Percentiles rank a stretch among this genome's conserved stretches.
Evolutionary conservation across 1,139 yeast genomes (phyloP).

Genomic region (Pichia terricola): DNA sequence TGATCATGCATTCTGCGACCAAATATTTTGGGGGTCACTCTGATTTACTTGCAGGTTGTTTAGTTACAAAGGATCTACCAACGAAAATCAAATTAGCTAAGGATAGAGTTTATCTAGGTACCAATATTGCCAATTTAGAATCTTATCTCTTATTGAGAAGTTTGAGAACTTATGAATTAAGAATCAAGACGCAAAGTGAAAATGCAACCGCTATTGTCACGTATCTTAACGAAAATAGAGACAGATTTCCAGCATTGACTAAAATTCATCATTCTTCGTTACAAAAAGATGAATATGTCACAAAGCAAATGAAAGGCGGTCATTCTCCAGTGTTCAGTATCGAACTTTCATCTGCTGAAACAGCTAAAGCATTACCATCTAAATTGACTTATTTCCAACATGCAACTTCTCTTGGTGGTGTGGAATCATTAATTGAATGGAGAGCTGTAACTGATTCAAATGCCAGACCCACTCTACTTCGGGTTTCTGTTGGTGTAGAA

Average conservation of each 20-base stretch:
- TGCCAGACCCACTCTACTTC: conserved; percentile 46
- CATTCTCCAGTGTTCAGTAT: conserved; percentile 71
- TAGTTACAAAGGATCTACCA: conserved; percentile 49
- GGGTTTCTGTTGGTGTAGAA: conserved; percentile 77
- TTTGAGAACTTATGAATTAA: conserved; percentile 64
- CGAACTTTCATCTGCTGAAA: conserved; percentile 37
- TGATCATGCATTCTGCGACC: conserved; percentile 83
- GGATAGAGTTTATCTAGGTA: conserved; percentile 66
- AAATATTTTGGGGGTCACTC: conserved; percentile 92
- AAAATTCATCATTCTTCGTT: conserved; percentile 52
- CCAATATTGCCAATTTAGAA: conserved; percentile 72
- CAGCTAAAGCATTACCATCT: conserved; percentile 59
- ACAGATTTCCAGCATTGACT: conserved; percentile 39
- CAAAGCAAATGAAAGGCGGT: conserved; percentile 55
- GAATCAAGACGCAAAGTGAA: conserved; percentile 57
- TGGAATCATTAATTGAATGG: conserved; percentile 88
- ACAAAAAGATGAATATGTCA: conserved; percentile 57
- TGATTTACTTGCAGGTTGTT: conserved; percentile 76
- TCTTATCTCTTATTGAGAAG: conserved; percentile 67
- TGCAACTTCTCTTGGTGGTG: conserved; percentile 93
- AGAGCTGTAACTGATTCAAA: conserved; percentile 62
- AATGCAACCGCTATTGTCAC: conserved; percentile 57
- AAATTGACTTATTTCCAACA: conserved; percentile 67
- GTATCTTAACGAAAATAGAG: conserved; percentile 41
- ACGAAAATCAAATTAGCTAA: conserved; percentile 36